Evolutionary conservation across 2,329 filamentous ascomycete species (phyloP), one percentile per base, ranked within the genome.

Genomic region (Neofusicoccum parvum): DNA sequence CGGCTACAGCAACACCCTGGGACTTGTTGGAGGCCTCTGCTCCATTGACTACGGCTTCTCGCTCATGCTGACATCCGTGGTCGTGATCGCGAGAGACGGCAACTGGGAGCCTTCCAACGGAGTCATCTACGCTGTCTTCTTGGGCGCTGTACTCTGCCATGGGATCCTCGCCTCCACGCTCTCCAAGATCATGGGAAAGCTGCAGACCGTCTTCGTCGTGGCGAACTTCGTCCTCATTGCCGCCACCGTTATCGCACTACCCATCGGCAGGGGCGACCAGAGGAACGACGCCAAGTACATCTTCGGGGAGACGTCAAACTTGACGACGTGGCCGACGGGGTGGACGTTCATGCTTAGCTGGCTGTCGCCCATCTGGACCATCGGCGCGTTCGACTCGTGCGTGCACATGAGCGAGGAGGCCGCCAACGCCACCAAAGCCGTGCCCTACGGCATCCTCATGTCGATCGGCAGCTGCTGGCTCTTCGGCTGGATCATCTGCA

Each of bases 321-420:
- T 85, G 2, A 87, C 85, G 0, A 82, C 82, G 0, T 89, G 87
- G 76, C 74, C 75, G 23, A 69, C 69, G 2, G 76, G 76, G 0
- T 78, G 72, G 72, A 78, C 83, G 0, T 88, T 88, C 69, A 86
- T 89, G 77, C 75, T 88, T 1, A 78, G 84, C 0, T 88, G 86
- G 85, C 77, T 89, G 20, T 81, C 80, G 36, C 87, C 87, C 0
- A 88, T 89, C 67, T 89, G 87, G 87, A 86, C 85, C 0, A 84
- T 85, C 53, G 70, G 70, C 32, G 81, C 79, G 1, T 87, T 87
- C 67, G 85, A 87, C 69, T 82, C 81, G 1, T 87, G 85, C 64
- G 84, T 77, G 7, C 84, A 87, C 68, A 87, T 88, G 80, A 83
- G 81, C 48, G 86, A 88, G 73, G 86, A 88, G 72, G 86, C 86